Evolutionary conservation across 1,284 basidiomycete species (phyloP).

Genomic region (Ustilago vetiveriae): DNA sequence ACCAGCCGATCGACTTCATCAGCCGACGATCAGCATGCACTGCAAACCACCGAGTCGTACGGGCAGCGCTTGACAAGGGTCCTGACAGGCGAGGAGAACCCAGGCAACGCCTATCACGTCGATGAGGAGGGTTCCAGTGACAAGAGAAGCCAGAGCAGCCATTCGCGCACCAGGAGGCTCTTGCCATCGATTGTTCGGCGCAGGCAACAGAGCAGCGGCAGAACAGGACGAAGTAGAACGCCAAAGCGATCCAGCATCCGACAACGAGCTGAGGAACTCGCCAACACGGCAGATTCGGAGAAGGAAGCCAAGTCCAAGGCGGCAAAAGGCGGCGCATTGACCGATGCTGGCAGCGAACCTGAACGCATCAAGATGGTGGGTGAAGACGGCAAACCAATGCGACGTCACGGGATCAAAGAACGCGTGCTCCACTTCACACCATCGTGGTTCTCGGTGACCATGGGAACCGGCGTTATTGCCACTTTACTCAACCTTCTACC

Average conservation of each 20-base stretch:
- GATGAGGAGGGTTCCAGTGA: not conserved
- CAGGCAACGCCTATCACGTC: not conserved
- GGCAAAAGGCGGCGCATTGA: not conserved
- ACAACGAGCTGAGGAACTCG: constrained; percentile 32
- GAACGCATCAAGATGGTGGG: constrained; percentile 36
- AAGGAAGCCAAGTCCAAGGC: constrained; percentile 9
- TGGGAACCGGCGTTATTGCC: constrained; percentile 56
- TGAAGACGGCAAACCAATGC: constrained; percentile 44
- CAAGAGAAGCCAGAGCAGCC: constrained; percentile 3
- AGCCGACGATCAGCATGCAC: not conserved
- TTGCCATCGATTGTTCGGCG: constrained; percentile 8
- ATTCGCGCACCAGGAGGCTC: constrained; percentile 2
- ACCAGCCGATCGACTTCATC: constrained; percentile 2
- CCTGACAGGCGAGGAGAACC: constrained; percentile 25
- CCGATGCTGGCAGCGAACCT: constrained; percentile 12
- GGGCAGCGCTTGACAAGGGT: constrained; percentile 30
- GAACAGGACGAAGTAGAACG: not conserved
- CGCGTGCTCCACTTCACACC: constrained; percentile 55
- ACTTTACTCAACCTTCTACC: constrained; percentile 51
- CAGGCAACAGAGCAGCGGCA: constrained; percentile 5
- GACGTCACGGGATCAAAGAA: constrained; percentile 36
- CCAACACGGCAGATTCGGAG: constrained; percentile 35
- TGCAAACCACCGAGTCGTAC: constrained; percentile 28
- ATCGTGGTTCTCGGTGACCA: constrained; percentile 57
- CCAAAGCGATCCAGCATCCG: constrained; percentile 14